These are phyloP conservation scores for Ceratocystis alfenasii DNA, from an alignment of 2,329 filamentous ascomycete genomes.

Conservation along the genomic window DNA sequence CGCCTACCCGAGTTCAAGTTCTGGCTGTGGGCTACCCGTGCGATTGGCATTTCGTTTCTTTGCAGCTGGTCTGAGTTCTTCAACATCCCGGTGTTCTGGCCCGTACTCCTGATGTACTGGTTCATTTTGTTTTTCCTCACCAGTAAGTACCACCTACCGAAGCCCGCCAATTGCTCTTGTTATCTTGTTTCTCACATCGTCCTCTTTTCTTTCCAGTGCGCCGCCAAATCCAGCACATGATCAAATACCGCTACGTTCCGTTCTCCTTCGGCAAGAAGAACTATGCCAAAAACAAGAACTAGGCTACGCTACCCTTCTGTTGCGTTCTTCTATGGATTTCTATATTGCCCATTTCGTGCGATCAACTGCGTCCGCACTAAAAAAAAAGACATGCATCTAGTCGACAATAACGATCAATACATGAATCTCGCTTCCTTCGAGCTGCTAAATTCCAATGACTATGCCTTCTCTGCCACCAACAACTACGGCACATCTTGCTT, in stretches of 20 bases:
- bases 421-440: background rate
- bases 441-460: background rate
- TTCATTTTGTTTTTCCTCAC: conserved; percentile 91
- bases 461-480: background rate
- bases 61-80: conserved; percentile 93
- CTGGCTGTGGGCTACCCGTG: conserved; percentile 91
- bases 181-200: background rate
- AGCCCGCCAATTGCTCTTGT: conserved; percentile 7
- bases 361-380: background rate
- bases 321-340: background rate
- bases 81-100: conserved; percentile 98
- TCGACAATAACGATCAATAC: background rate
- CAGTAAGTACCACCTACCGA: conserved; percentile 50
- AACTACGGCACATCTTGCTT: too few relatives aligned
- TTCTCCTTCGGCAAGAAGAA: conserved; percentile 84
- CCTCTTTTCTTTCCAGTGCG: conserved; percentile 51
- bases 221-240: conserved; percentile 99
- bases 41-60: conserved; percentile 66
- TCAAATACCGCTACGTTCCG: conserved; percentile 97
- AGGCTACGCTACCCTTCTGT: conserved; percentile 15
- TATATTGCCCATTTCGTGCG: background rate
- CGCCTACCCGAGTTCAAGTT: conserved; percentile 98
- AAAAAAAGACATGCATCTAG: conserved; percentile 3
- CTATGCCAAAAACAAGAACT: conserved; percentile 54
- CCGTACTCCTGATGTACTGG: conserved; percentile 96